These are phyloP conservation scores for Trichoderma orchidacearum DNA, from an alignment of 495 filamentous ascomycete species.

Conservation along the genomic window DNA sequence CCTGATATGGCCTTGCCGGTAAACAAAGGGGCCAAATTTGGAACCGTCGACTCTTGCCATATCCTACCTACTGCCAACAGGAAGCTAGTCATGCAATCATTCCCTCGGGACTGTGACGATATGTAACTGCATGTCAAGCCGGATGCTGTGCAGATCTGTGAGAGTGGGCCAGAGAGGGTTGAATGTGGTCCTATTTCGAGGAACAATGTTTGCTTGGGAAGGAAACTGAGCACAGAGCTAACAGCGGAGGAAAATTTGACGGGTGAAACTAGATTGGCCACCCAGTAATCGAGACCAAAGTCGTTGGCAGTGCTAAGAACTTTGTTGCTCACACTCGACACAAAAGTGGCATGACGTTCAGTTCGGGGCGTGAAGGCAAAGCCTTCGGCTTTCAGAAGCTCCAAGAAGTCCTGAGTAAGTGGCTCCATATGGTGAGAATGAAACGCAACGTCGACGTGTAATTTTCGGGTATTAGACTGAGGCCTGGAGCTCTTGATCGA, in stretches of 20 bases:
- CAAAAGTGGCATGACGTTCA: constrained; percentile 2
- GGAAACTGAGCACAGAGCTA: constrained; percentile 6
- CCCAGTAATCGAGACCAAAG: constrained; percentile 10
- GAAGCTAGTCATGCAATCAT: background rate
- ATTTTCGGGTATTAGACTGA: constrained; percentile 3
- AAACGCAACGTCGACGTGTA: constrained; percentile 33
- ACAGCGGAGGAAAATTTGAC: constrained; percentile 22
- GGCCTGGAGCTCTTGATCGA: background rate
- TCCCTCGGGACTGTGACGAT: background rate
- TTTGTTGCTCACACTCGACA: constrained; percentile 13
- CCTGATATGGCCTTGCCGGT: constrained; percentile 9
- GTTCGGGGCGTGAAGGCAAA: background rate
- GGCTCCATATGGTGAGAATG: constrained; percentile 31
- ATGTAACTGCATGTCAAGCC: background rate
- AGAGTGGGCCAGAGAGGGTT: constrained; percentile 12
- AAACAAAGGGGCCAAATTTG: background rate
- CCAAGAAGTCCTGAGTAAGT: constrained; percentile 9
- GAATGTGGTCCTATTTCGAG: constrained; percentile 36
- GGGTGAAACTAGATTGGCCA: constrained; percentile 14
- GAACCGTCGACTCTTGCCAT: background rate
- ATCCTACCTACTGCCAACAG: background rate
- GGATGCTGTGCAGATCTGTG: background rate
- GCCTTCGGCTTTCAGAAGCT: background rate
- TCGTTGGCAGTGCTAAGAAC: constrained; percentile 18
- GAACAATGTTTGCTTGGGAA: constrained; percentile 11